phyloP scores from a whole-genome alignment of 164 flowering plant genomes.

The Santalum album region DNA sequence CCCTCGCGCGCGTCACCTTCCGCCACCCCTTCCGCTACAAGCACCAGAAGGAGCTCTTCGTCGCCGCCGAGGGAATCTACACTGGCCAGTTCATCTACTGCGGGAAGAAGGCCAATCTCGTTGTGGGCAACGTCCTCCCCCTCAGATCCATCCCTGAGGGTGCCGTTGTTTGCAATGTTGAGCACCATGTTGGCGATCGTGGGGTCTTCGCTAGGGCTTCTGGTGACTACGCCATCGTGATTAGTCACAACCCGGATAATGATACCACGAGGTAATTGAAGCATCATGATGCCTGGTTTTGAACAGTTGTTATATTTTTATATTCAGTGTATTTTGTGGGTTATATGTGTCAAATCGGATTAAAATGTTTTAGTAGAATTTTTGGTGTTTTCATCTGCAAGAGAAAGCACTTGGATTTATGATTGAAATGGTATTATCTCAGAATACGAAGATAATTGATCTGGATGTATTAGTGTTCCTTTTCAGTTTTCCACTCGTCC shows the following conservation, averaged over 20 bases:
- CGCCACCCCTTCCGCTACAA: slow-evolving; percentile 55
- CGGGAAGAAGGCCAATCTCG: slow-evolving; percentile 48
- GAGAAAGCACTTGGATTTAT: too few relatives aligned
- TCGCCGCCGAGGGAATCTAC: slow-evolving; percentile 62
- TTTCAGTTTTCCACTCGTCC: too few relatives aligned
- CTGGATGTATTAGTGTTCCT: too few relatives aligned
- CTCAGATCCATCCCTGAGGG: slow-evolving; percentile 53
- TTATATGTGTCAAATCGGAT: too few relatives aligned
- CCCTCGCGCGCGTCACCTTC: slow-evolving; percentile 42
- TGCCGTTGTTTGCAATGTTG: slow-evolving; percentile 58
- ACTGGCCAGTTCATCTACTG: slow-evolving; percentile 56
- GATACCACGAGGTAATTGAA: slow-evolving; percentile 35
- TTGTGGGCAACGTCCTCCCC: slow-evolving; percentile 52
- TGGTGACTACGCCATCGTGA: slow-evolving; percentile 47
- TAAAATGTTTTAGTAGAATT: too few relatives aligned
- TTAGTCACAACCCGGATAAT: slow-evolving; percentile 53
- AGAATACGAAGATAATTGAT: too few relatives aligned
- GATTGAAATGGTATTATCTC: too few relatives aligned
- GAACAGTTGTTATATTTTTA: background rate
- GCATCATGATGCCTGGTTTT: background rate
- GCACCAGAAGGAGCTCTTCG: slow-evolving; percentile 58
- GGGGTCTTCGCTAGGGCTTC: slow-evolving; percentile 45
- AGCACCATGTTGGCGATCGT: slow-evolving; percentile 54
- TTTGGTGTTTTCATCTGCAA: too few relatives aligned
- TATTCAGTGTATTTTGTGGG: too few relatives aligned